A percentile compares a stretch with the other conserved stretches of the same genome.
Conservation (phyloP, 352 stramenopile genomes). For the Phytophthora europaea region DNA sequence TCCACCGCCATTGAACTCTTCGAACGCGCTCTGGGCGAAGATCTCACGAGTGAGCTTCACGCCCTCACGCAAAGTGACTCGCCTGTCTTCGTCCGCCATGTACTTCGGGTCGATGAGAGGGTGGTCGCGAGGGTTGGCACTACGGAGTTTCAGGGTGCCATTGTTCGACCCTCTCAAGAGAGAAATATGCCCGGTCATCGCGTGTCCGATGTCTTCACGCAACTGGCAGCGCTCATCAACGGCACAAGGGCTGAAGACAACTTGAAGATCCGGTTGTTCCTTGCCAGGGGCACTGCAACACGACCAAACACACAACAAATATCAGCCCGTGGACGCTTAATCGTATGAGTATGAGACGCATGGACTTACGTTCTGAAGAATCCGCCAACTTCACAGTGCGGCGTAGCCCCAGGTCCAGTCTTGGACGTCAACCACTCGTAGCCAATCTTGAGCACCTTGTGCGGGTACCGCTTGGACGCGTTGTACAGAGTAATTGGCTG, state of each 20-base stretch:
- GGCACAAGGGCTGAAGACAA: constrained; percentile 85
- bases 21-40: constrained; percentile 84
- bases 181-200: constrained; percentile 86
- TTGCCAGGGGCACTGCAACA: constrained; percentile 60
- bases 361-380: constrained; percentile 79
- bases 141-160: constrained; percentile 79
- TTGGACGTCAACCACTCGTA: constrained; percentile 77
- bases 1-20: constrained; percentile 76
- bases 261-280: constrained; percentile 81
- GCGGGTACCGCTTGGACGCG: constrained; percentile 82
- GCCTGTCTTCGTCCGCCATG: constrained; percentile 71
- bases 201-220: constrained; percentile 58
- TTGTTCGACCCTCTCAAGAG: constrained; percentile 85
- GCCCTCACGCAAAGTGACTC: constrained; percentile 71
- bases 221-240: constrained; percentile 44
- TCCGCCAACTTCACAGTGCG: constrained; percentile 82
- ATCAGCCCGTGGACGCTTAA: background rate
- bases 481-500: constrained; percentile 90
- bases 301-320: background rate
- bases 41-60: constrained; percentile 86
- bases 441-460: constrained; percentile 81
- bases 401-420: constrained; percentile 69
- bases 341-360: background rate
- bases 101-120: constrained; percentile 90
- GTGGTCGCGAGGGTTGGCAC: constrained; percentile 68